Evolutionary conservation across 495 filamentous ascomycete species (phyloP), one percentile per base, ranked within the genome.

Genomic region (Penicillium macrosclerotiorum): DNA sequence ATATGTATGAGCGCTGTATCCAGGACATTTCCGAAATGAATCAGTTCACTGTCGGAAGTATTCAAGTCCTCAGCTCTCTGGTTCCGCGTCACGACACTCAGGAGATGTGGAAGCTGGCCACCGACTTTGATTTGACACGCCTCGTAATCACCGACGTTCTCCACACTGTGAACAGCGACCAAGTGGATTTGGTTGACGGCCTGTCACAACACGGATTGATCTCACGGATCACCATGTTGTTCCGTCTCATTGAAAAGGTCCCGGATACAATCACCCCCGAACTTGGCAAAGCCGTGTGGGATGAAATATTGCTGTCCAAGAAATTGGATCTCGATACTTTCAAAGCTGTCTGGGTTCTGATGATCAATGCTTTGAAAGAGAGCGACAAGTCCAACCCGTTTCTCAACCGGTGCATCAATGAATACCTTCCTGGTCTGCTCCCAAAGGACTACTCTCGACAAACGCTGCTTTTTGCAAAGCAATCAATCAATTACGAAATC

Each of bases 391-490:
- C 67, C 4, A 90, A 89, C 54, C 58, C 73, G 0, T 91, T 90
- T 51, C 72, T 88, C 14, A 71, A 79, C 9, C 74, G 76, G 13
- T 88, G 86, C 52, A 80, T 87, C 46, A 60, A 74, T 9, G 73
- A 83, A 5, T 85, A 86, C 57, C 64, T 94, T 3, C 85, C 85
- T 1, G 57, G 52, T 1, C 64, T 94, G 2, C 67, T 77, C 2
- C 81, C 89, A 1, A 61, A 70, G 12, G 83, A 76, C 48, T 90
- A 84, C 52, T 86, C 81, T n/a, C 54, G 41, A 8, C 84, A 86
- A 11, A 64, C 86, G 2, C 73, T 89, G 30, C 69, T 78, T 0
- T 93, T 93, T 60, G 78, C 88, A 3, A 76, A 80, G 37, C 67
- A 74, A n/a, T 63, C 72, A 0, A 62, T 74, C n/a, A 55, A 52